phyloP scores from a whole-genome alignment of 768 basidiomycete genomes.

The Xerocomellus dryophilus region DNA sequence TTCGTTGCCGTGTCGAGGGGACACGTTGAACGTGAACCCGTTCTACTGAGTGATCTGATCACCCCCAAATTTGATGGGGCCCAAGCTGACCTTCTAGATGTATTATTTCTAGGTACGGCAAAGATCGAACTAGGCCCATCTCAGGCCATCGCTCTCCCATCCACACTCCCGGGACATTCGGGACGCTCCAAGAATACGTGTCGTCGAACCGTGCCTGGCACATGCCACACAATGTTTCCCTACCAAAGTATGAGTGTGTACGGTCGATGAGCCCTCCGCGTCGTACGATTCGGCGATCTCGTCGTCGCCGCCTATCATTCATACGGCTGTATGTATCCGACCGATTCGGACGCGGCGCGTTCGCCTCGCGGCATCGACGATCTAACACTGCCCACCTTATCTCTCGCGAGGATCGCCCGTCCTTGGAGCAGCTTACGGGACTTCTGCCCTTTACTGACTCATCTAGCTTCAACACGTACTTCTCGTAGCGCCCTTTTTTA shows the following conservation, averaged over 20 bases:
- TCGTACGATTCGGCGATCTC: not conserved
- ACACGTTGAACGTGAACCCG: constrained; percentile 1
- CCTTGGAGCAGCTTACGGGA: constrained; percentile 11
- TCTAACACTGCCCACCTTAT: constrained; percentile 8
- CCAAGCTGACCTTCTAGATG: too few species aligned
- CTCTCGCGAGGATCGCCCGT: constrained; percentile 9
- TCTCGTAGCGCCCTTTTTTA: constrained; percentile 4
- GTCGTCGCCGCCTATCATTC: not conserved
- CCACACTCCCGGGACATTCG: not conserved
- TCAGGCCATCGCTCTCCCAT: constrained; percentile 1
- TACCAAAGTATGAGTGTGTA: not conserved
- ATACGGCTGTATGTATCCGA: not conserved
- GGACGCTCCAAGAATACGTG: not conserved
- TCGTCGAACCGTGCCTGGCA: constrained; percentile 13
- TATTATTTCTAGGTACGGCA: constrained; percentile 1
- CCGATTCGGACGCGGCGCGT: not conserved
- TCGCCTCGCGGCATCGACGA: constrained; percentile 14
- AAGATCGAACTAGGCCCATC: not conserved
- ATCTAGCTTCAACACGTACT: not conserved
- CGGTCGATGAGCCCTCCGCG: not conserved
- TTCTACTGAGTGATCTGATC: constrained; percentile 2
- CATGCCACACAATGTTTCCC: not conserved
- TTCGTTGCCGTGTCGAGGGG: not conserved
- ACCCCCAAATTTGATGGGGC: not conserved
- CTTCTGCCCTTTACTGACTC: not conserved